Evolutionary conservation across 2,329 filamentous ascomycete species (phyloP), one percentile per base, ranked within the genome.

Genomic region (Colletotrichum lini): DNA sequence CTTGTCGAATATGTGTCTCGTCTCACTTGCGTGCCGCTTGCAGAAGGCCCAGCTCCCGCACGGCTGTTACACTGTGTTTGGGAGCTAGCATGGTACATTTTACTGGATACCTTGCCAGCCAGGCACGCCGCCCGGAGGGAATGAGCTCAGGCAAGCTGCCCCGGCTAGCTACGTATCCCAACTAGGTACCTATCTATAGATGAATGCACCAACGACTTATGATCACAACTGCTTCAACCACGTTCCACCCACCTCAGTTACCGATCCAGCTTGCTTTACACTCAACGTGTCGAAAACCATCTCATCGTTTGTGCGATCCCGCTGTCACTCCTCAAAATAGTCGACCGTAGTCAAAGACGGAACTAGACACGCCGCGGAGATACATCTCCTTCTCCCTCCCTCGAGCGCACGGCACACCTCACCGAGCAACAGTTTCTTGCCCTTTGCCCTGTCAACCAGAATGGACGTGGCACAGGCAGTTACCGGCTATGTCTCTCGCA

Each of bases 401-500:
- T 30, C 38, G n/a, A 30, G 21, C n/a, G 8, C 30, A 50, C 58
- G 30, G 1, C 56, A 42, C 47, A 30, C 35, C 23, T 62, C 45
- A 62, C 13, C 35, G 23, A n/a, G 35, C 30, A 42, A n/a, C 30
- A 15, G n/a, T 38, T 30, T 15, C 26, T 40, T 40, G 21, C 35
- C 30, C 47, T 52, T 21, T 18, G 15, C 56, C 74, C 76, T 76
- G 79, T 66, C 71, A 61, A 73, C 76, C 82, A 86, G 75, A 77
- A 99, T 99, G 96, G 96, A 99, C 80, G 91, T 98, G 78, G 93
- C 97, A 73, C 93, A 97, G 81, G 94, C 95, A 76, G 92, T 98
- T 79, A 93, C 95, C 77, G 93, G 94, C 84, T 99, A 99, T 87
- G 93, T 99, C 87, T 93, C 92, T 81, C 98, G 95, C 89, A 98